Evolutionary conservation across 768 basidiomycete species (phyloP).

Genomic region (Collybia sp.): DNA sequence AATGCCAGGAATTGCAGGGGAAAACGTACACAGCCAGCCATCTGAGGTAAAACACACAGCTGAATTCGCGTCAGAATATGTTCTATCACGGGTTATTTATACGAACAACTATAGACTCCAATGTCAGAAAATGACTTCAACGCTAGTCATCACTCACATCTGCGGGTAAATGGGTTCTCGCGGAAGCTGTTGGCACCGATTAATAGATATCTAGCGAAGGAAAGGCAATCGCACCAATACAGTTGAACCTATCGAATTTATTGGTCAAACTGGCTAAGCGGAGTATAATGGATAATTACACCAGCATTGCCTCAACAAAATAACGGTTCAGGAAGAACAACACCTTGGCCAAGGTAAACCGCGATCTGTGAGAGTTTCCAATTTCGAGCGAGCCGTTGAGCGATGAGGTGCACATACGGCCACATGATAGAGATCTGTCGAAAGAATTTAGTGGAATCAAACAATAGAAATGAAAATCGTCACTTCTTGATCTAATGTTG

Average conservation of each 20-base stretch:
- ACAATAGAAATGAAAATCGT: not conserved
- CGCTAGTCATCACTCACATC: too few relatives aligned
- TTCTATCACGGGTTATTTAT: not conserved
- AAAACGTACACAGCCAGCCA: slow-evolving; percentile 18
- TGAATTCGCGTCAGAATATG: slow-evolving; percentile 1
- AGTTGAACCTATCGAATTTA: too few relatives aligned
- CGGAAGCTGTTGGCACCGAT: too few relatives aligned
- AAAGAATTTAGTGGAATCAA: too few relatives aligned
- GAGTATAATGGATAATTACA: slow-evolving; percentile 11
- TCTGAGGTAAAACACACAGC: slow-evolving; percentile 24
- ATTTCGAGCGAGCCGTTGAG: not conserved
- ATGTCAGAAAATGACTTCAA: too few relatives aligned
- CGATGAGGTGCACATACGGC: too few relatives aligned
- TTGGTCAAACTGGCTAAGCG: not conserved
- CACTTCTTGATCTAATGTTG: slow-evolving; percentile 21
- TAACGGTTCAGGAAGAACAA: slow-evolving; percentile 22
- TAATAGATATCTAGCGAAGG: too few relatives aligned
- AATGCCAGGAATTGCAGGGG: not conserved
- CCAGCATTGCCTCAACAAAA: slow-evolving; percentile 19
- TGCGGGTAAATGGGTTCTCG: too few relatives aligned
- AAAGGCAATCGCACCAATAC: too few relatives aligned
- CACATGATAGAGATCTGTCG: too few relatives aligned
- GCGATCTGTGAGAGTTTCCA: slow-evolving; percentile 7
- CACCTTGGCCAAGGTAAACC: slow-evolving; percentile 16
- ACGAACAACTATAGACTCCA: too few relatives aligned